Evolutionary conservation across 2,329 filamentous ascomycete genomes (phyloP).

Genomic region (Trichoderma breve): DNA sequence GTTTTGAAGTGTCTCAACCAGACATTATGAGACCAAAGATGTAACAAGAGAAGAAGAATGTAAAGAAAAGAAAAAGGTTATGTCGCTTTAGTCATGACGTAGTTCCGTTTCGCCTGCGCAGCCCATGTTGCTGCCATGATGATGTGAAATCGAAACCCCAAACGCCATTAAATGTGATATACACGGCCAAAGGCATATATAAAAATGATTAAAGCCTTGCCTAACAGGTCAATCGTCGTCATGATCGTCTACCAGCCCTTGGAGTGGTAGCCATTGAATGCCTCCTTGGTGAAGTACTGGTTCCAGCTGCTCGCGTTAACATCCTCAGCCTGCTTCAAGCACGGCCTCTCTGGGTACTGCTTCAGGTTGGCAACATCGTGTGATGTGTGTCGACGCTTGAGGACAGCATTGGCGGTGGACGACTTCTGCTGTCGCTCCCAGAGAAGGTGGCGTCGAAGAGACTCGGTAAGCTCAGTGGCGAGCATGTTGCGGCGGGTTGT

Average conservation of each 20-base stretch:
- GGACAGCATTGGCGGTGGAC: constrained; percentile 79
- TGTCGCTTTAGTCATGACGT: constrained; percentile 17
- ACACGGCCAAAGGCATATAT: constrained; percentile 13
- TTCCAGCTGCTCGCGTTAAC: constrained; percentile 75
- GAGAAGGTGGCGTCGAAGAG: constrained; percentile 83
- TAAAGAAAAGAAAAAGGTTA: background rate
- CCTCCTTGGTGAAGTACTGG: constrained; percentile 79
- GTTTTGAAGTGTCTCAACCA: constrained; percentile 9
- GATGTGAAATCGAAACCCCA: constrained; percentile 7
- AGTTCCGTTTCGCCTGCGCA: constrained; percentile 18
- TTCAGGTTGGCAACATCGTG: constrained; percentile 87
- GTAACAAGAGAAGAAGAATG: constrained; percentile 4
- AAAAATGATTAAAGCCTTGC: constrained; percentile 9
- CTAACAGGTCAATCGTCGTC: background rate
- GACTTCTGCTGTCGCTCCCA: constrained; percentile 97
- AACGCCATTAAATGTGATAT: constrained; percentile 16
- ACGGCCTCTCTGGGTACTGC: constrained; percentile 69
- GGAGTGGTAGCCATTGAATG: constrained; percentile 50
- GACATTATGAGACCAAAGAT: constrained; percentile 19
- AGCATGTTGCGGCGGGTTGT: constrained; percentile 96
- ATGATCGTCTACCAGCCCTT: constrained; percentile 39
- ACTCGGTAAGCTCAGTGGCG: constrained; percentile 89
- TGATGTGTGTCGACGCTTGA: constrained; percentile 87
- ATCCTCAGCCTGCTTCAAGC: constrained; percentile 58
- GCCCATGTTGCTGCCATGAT: constrained; percentile 12